Evolutionary conservation across 441 rosid species (phyloP).

Genomic region (Gossypium schwendimanii): DNA sequence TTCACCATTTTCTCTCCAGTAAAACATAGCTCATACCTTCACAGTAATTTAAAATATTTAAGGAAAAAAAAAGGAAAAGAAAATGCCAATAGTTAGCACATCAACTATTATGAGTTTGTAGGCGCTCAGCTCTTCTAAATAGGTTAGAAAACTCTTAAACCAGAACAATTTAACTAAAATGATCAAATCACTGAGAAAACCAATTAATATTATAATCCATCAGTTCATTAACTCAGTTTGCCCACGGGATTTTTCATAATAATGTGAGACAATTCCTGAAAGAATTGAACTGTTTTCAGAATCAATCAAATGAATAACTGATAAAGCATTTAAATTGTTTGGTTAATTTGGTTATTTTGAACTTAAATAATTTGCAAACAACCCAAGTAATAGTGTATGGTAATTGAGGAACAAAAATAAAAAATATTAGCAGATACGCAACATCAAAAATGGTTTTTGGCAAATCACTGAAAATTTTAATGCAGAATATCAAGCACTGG

Average conservation of each 20-base stretch:
- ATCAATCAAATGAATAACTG: neutral
- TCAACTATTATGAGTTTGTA: neutral
- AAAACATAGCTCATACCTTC: slow-evolving; percentile 87
- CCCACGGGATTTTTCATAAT: neutral
- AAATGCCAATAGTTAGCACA: neutral
- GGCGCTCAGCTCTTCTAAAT: neutral
- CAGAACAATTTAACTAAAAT: neutral
- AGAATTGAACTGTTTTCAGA: neutral
- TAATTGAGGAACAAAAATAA: neutral
- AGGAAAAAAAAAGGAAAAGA: slow-evolving; percentile 3
- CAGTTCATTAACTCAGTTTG: neutral
- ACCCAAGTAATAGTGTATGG: neutral
- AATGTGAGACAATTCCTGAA: neutral
- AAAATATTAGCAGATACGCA: neutral
- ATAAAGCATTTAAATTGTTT: neutral
- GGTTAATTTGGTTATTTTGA: neutral
- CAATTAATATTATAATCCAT: neutral
- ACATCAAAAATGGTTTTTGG: neutral
- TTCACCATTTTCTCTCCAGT: slow-evolving; percentile 78
- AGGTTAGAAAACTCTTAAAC: neutral
- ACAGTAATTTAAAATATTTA: slow-evolving; percentile 8
- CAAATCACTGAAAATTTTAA: neutral
- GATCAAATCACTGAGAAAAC: neutral
- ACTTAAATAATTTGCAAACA: neutral
- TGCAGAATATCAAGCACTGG: neutral